These are phyloP conservation scores for Elsinoe ampelina DNA, from an alignment of 2,329 filamentous ascomycete species.

Conservation along the genomic window DNA sequence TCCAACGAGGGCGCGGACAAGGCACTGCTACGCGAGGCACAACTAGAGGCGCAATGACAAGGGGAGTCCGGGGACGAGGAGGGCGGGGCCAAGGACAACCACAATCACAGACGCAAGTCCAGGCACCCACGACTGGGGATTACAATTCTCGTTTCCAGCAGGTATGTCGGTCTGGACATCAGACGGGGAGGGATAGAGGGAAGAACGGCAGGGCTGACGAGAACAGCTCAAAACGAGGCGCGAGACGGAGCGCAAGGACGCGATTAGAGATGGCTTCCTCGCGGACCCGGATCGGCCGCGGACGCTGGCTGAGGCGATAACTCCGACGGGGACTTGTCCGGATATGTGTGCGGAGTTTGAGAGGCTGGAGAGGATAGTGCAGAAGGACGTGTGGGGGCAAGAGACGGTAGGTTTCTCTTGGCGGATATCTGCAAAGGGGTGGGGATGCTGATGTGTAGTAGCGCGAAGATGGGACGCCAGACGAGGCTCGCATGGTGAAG, in stretches of 20 bases:
- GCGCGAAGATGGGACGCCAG: constrained; percentile 28
- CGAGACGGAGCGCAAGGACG: constrained; percentile 40
- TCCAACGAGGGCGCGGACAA: not conserved
- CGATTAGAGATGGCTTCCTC: constrained; percentile 46
- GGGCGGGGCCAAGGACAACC: not conserved
- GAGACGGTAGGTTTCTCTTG: constrained; percentile 45
- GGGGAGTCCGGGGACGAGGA: not conserved
- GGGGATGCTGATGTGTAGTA: constrained; percentile 17
- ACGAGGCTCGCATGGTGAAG: constrained; percentile 52
- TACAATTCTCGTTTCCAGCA: constrained; percentile 1
- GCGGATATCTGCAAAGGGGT: not conserved
- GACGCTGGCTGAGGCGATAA: constrained; percentile 51
- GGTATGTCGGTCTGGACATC: not conserved
- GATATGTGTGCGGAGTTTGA: constrained; percentile 59
- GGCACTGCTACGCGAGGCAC: not conserved
- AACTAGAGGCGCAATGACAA: not conserved
- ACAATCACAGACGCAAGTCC: not conserved
- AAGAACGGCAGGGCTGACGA: not conserved
- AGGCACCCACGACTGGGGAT: constrained; percentile 4
- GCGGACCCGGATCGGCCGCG: constrained; percentile 53
- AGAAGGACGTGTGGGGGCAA: constrained; percentile 51
- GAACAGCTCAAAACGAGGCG: constrained; percentile 40
- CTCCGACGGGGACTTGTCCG: constrained; percentile 50
- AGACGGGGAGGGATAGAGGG: too few relatives aligned
- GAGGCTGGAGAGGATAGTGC: constrained; percentile 50